A percentile compares a stretch with the other conserved stretches of the same genome.
These are phyloP conservation scores for Bigelowiella natans DNA, from an alignment of 78 protist species.

Conservation along the genomic window DNA sequence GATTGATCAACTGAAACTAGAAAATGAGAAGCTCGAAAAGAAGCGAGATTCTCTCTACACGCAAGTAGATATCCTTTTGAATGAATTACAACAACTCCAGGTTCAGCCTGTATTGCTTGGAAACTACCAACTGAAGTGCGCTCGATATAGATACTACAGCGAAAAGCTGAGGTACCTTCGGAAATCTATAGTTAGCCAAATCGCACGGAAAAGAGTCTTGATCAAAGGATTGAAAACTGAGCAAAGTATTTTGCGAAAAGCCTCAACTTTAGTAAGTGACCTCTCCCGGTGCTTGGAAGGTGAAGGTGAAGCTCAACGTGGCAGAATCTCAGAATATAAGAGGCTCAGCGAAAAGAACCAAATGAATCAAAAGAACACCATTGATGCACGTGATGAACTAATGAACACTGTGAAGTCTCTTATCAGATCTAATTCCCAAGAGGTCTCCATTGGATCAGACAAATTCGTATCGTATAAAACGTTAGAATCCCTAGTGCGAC, in stretches of 20 bases:
- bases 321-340: too few relatives aligned
- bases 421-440: too few relatives aligned
- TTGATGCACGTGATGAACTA: neutral
- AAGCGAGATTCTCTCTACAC: too few relatives aligned
- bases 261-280: too few relatives aligned
- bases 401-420: neutral
- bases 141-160: neutral
- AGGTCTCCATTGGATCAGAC: too few relatives aligned
- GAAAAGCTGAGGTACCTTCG: neutral
- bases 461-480: too few relatives aligned
- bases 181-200: neutral
- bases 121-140: neutral
- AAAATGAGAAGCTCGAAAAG: too few relatives aligned
- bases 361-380: neutral
- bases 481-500: too few relatives aligned
- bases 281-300: too few relatives aligned
- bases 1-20: too few relatives aligned
- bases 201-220: neutral
- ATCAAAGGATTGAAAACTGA: neutral
- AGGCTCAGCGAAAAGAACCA: neutral
- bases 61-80: too few relatives aligned
- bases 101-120: neutral
- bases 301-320: too few relatives aligned
- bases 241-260: neutral
- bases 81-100: neutral